These are phyloP conservation scores for Blastobotrys proliferans DNA, from an alignment of 1,139 yeast genomes.

Conservation along the genomic window DNA sequence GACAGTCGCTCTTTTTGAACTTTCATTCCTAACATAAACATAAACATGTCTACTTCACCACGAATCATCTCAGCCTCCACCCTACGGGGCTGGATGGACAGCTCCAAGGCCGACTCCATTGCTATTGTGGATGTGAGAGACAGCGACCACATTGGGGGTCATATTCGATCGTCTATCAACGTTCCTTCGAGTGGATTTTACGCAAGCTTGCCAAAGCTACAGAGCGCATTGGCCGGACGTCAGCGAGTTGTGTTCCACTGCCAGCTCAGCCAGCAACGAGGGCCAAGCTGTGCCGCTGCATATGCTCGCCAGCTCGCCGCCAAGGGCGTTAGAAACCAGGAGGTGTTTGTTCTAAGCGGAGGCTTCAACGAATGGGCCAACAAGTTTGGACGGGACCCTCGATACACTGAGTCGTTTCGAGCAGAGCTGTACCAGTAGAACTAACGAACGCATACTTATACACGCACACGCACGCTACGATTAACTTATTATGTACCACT, in stretches of 20 bases:
- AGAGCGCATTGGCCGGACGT: slow-evolving; percentile 37
- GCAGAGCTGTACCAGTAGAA: slow-evolving; percentile 24
- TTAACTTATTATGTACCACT: neutral
- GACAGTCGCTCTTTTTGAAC: neutral
- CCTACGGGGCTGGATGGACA: slow-evolving; percentile 28
- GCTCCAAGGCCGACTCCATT: slow-evolving; percentile 30
- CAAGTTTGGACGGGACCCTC: slow-evolving; percentile 59
- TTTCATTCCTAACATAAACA: no score
- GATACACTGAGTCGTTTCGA: slow-evolving; percentile 52
- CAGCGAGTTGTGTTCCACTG: slow-evolving; percentile 81
- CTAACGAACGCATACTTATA: neutral
- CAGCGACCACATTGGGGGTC: slow-evolving; percentile 73
- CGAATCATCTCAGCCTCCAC: slow-evolving; percentile 22
- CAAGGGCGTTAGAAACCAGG: slow-evolving; percentile 38
- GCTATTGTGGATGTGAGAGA: slow-evolving; percentile 86
- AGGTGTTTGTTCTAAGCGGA: slow-evolving; percentile 71
- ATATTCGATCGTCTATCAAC: slow-evolving; percentile 58
- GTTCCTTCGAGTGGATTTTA: slow-evolving; percentile 55
- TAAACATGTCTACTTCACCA: slow-evolving; percentile 7
- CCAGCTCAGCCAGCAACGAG: slow-evolving; percentile 83
- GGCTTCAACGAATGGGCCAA: slow-evolving; percentile 87
- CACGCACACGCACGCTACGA: neutral
- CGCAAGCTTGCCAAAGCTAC: slow-evolving; percentile 42
- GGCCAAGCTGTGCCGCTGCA: slow-evolving; percentile 77
- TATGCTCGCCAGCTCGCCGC: slow-evolving; percentile 54